Base-by-base conservation (phyloP, 352 stramenopile genomes). In the Globisporangium sylvaticum region DNA sequence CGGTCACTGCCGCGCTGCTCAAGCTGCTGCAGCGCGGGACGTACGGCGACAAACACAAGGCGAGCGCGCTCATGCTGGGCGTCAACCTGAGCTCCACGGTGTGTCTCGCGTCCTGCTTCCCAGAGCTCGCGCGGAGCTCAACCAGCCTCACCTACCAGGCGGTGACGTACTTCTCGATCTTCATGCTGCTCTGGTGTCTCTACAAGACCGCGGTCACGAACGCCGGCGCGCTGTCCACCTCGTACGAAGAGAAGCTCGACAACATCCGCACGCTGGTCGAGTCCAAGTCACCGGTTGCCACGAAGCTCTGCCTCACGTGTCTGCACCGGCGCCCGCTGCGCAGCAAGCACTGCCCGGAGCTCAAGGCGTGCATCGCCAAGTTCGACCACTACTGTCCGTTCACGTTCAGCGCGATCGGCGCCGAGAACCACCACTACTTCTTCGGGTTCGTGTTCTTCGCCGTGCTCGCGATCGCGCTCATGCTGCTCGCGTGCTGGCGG, bases 351-450 rank as follows among this genome's bases (percentile, higher is more conserved):
- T 91, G 84, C 54, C 83, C 86, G 4, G 86, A 94, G 66, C 69
- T 89, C 46, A 88, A 90, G 65, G 77, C 76, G 24, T 95, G 87
- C 72, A 87, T 95, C 61, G 82, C 87, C 37, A 86, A 80, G 67
- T 95, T 93, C 59, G 87, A 95, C 64, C 87, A 95, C 68, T 93
- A 94, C 63, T 95, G 87, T 25, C 87, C 87, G 12, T 95, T 92
- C 63, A 86, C 91, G 39, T 88, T 91, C 52, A 98, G 96, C 80
- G 98, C 94, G 65, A 91, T 99, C 57, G 97, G 96, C 12, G 82
- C 91, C 42, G 79, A 89, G 34, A 99, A 99, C 82, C 94, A 99
- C 79, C 70, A 81, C 50, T 92, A 80, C 55, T 99, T 99, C 72
- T 77, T 98, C 42, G 70, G 83, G 4, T 99, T 99, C 77, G 76